Evolutionary conservation across 1,284 basidiomycete genomes (phyloP).

Genomic region (Austroboletus niveus): DNA sequence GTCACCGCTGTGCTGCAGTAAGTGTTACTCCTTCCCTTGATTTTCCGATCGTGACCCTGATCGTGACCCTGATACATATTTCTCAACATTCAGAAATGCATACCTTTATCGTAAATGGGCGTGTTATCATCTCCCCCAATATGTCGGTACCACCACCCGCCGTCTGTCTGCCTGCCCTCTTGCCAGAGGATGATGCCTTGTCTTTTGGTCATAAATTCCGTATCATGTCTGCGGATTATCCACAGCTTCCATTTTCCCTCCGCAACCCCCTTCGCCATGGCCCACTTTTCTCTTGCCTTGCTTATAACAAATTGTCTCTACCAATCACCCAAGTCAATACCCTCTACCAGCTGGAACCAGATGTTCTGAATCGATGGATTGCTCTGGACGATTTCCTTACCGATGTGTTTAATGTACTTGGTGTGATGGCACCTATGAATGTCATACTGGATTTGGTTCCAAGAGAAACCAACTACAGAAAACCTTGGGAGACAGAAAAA

Average conservation of each 20-base stretch:
- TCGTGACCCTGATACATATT: not conserved
- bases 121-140: slow-evolving; percentile 2
- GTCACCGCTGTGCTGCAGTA: too few species aligned
- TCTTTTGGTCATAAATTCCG: not conserved
- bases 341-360: not conserved
- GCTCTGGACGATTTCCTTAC: slow-evolving; percentile 2
- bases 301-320: not conserved
- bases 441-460: slow-evolving; percentile 2
- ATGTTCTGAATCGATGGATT: slow-evolving; percentile 1
- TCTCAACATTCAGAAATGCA: not conserved
- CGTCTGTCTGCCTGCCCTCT: not conserved
- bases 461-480: not conserved
- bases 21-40: too few species aligned
- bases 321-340: not conserved
- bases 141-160: not conserved
- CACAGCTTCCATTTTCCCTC: slow-evolving; percentile 4
- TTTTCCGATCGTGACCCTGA: not conserved
- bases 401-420: not conserved
- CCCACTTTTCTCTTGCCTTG: slow-evolving; percentile 9
- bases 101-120: not conserved
- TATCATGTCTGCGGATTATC: slow-evolving; percentile 1
- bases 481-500: not conserved
- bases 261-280: not conserved
- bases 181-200: not conserved
- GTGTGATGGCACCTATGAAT: not conserved